Evolutionary conservation across 805 yeast species (phyloP).

Genomic region (Candida succiphila): DNA sequence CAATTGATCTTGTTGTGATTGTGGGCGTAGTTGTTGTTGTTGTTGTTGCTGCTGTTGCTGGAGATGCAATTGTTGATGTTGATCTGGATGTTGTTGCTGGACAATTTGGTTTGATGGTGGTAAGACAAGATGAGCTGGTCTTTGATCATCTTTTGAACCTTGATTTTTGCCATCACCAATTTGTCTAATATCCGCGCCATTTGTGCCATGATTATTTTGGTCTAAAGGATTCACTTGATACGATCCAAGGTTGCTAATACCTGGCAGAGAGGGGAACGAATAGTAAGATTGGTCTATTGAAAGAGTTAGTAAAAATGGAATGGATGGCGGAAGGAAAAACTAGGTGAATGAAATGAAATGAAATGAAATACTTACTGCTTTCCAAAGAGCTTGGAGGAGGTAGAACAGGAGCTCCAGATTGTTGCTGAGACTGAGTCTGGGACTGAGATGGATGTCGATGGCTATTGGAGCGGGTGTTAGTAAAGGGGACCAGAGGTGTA

Average conservation of each 20-base stretch:
- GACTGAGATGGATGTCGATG: no score
- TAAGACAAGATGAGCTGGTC: slow-evolving; percentile 4
- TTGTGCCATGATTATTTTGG: no score
- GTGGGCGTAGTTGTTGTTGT: slow-evolving; percentile 13
- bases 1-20: slow-evolving; percentile 7
- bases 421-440: slow-evolving; percentile 43
- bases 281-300: slow-evolving; percentile 35
- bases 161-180: not conserved
- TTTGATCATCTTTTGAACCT: no score
- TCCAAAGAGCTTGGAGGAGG: slow-evolving; percentile 48
- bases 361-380: slow-evolving; percentile 24
- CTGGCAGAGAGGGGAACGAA: slow-evolving; percentile 43
- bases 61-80: slow-evolving; percentile 4
- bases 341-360: not conserved
- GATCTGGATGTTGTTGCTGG: slow-evolving; percentile 10
- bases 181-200: no score
- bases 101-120: slow-evolving; percentile 18
- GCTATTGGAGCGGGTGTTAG: no score
- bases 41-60: slow-evolving; percentile 4
- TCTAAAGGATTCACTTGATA: no score
- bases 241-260: slow-evolving; percentile 36
- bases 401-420: slow-evolving; percentile 39
- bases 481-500: no score
- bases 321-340: not conserved
- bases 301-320: slow-evolving; percentile 1